Evolutionary conservation across 78 protist genomes (phyloP).

Genomic region (Speleostelium caveatum): DNA sequence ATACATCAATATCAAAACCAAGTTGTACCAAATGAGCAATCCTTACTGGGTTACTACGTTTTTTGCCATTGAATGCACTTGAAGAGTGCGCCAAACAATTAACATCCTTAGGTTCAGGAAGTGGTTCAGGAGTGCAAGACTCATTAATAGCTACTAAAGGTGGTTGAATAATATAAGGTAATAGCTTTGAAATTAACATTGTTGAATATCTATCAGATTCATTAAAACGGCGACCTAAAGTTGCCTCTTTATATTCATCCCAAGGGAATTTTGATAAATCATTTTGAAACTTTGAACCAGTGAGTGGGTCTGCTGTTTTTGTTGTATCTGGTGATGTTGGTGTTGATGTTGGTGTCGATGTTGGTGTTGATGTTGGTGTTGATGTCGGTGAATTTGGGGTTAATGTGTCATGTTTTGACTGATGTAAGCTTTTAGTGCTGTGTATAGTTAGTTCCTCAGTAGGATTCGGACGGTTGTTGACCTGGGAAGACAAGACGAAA

Average conservation of each 20-base stretch:
- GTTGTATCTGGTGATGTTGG: too few relatives aligned
- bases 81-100: neutral
- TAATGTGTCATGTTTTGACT: too few relatives aligned
- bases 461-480: too few relatives aligned
- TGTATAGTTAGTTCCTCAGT: too few relatives aligned
- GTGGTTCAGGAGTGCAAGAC: slow-evolving; percentile 13
- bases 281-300: neutral
- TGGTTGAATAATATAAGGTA: slow-evolving; percentile 3
- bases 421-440: too few relatives aligned
- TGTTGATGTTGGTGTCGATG: too few relatives aligned
- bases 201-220: slow-evolving; percentile 9
- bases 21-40: slow-evolving; percentile 7
- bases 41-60: neutral
- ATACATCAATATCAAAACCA: slow-evolving; percentile 23
- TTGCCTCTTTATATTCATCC: neutral
- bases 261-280: slow-evolving; percentile 4
- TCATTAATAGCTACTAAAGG: slow-evolving; percentile 13
- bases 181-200: neutral
- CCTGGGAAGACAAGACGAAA: too few relatives aligned
- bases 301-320: neutral
- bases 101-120: neutral
- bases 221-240: neutral
- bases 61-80: neutral
- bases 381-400: too few relatives aligned
- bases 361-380: too few relatives aligned